Base-by-base conservation (phyloP, 1,284 basidiomycete species). In the Moesziomyces antarcticus region DNA sequence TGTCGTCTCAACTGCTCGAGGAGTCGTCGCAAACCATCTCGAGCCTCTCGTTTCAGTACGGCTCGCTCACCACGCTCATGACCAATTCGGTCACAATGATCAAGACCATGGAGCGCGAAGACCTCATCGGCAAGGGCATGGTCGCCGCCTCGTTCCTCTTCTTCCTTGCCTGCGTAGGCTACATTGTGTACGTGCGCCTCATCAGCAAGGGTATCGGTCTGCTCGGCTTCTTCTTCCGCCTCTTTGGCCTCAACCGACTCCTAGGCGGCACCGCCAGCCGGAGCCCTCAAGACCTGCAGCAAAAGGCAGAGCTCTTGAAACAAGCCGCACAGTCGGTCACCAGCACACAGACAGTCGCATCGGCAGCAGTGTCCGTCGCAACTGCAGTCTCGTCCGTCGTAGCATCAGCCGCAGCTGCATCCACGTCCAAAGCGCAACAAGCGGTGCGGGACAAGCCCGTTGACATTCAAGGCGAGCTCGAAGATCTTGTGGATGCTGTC, bases 71-170 rank as follows among this genome's bases (percentile, higher is more conserved):
- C 25, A 68, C 76, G 13, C 57, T 84, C 27, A 68, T 84, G 63
- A 55, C 61, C 20, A 77, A 79, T 45, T 82, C 80, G n/a, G 68
- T 62, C 11, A 56, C 69, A 14, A 58, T 84, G 44, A 80, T 84
- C 66, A 72, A 71, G 49, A 78, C 79, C 43, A 82, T 84, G 81
- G 81, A 84, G 62, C 55, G 81, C 6, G 75, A 76, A 14, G 82
- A 84, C 62, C 54, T 81, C 42, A 63, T 69, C 22, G 82, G 82
- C 37, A 66, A 72, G 24, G 62, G 58, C 16, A 73, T 82, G 57
- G 65, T 84, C 13, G 57, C 69, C 9, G 58, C 48, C 2, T 63
- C 73, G 6, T 73, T 82, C 33, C 20, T 62, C 50, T 84, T 84
- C 60, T 84, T 84, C 52, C 42, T 77, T 20, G 57, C 46, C 0